Evolutionary conservation across 2,329 filamentous ascomycete genomes (phyloP).

Genomic region (Monosporascus sp.): DNA sequence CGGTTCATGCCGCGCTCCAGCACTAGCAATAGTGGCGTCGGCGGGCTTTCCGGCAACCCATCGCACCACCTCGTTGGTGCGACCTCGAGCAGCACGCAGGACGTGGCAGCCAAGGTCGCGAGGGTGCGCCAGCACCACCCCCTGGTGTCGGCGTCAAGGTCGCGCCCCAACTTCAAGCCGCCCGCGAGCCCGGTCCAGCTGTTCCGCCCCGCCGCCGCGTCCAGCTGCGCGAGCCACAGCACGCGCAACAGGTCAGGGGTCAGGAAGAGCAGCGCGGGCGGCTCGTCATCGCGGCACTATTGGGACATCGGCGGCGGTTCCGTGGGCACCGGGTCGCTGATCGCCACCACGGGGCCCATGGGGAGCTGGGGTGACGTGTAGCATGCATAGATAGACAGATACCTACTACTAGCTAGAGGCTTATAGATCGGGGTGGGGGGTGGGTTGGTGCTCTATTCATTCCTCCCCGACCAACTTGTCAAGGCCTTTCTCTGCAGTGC

Average conservation of each 20-base stretch:
- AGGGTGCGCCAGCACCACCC: slow-evolving; percentile 87
- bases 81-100: slow-evolving; percentile 42
- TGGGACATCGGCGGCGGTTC: slow-evolving; percentile 80
- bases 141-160: slow-evolving; percentile 67
- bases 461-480: too few species aligned
- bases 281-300: slow-evolving; percentile 71
- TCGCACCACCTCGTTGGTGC: slow-evolving; percentile 34
- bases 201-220: slow-evolving; percentile 45
- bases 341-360: slow-evolving; percentile 61
- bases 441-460: too few species aligned
- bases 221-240: slow-evolving; percentile 84
- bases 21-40: slow-evolving; percentile 26
- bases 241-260: slow-evolving; percentile 60
- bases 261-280: slow-evolving; percentile 50
- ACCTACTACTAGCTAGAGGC: too few species aligned
- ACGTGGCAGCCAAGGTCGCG: slow-evolving; percentile 70
- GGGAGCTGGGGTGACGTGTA: slow-evolving; percentile 73
- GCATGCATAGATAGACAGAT: slow-evolving; percentile 23
- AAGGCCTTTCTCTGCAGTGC: too few species aligned
- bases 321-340: slow-evolving; percentile 68
- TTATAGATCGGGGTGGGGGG: slow-evolving; percentile 4
- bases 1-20: slow-evolving; percentile 58
- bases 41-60: slow-evolving; percentile 40
- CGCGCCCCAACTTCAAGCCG: slow-evolving; percentile 48
- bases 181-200: slow-evolving; percentile 41